These are phyloP conservation scores for Cercospora sp. DNA, from an alignment of 2,329 filamentous ascomycete species.

Conservation along the genomic window DNA sequence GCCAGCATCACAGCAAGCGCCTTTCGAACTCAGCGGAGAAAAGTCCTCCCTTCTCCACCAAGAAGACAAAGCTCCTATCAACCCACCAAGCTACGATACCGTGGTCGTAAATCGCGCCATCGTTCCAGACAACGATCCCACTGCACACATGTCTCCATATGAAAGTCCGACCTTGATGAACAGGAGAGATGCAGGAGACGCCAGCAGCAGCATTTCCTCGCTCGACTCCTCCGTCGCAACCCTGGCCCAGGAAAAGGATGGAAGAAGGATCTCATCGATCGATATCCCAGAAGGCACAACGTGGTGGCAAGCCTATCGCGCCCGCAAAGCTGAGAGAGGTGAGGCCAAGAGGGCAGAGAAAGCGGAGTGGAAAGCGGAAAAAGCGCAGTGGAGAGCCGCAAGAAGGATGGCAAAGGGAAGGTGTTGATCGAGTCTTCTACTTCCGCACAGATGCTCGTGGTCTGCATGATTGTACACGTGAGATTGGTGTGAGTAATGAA, in stretches of 20 bases:
- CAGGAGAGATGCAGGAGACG: not conserved
- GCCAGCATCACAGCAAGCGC: not conserved
- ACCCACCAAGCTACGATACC: slow-evolving; percentile 26
- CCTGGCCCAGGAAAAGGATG: not conserved
- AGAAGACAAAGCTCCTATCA: slow-evolving; percentile 14
- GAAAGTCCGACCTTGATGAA: not conserved
- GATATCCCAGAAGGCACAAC: slow-evolving; percentile 2
- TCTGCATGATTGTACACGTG: not conserved
- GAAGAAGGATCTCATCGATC: not conserved
- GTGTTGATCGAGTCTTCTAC: not conserved
- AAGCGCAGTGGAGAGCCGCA: slow-evolving; percentile 4
- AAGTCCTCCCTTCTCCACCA: not conserved
- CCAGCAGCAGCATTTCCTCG: not conserved
- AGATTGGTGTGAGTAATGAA: not conserved
- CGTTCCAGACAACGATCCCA: not conserved
- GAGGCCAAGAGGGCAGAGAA: slow-evolving; percentile 9
- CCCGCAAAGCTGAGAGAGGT: not conserved
- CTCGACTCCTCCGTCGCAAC: not conserved
- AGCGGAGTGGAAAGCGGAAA: slow-evolving; percentile 3
- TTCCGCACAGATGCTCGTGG: not conserved
- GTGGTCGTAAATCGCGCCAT: slow-evolving; percentile 8
- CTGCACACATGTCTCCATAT: not conserved
- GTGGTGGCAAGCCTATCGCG: not conserved
- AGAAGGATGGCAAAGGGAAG: slow-evolving; percentile 4
- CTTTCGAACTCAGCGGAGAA: not conserved